Evolutionary conservation across 345 rosid species (phyloP), one percentile per base, ranked within the genome.

Genomic region (Citrus sinensis): DNA sequence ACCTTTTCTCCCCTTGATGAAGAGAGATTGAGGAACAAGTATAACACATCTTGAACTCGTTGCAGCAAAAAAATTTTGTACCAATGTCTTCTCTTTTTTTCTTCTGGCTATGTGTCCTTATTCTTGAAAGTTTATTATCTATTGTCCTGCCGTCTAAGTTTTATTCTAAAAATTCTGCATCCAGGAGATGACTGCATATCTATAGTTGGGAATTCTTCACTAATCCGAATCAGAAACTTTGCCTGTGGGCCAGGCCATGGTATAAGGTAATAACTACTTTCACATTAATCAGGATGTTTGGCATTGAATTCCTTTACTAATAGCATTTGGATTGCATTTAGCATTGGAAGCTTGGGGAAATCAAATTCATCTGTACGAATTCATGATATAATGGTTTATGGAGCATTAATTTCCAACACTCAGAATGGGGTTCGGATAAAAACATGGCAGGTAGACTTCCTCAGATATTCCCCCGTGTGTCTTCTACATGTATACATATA

Each of bases 241-340:
- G 79, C 73, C 10, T 95, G 99, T 75, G 98, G 99, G n/a, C 97
- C 99, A 84, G 99, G 99, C 76, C 98, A 95, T 76, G 98, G 99
- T 76, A 91, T 95, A 80, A 95, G 99, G 98, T 95, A 83, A 79
- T 54, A 34, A 39, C 7, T 77, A 35, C 64, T 67, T 46, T 71
- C 63, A 49, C 32, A 6, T 9, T 32, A 9, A 32, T 24, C 59
- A 35, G 40, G 35, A 55, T 64, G 51, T 65, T 27, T 24, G 65
- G 24, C 37, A 25, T 70, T 24, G 59, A 67, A 35, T 9, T 35
- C 20, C 29, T 76, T 72, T 5, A 70, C 73, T 80, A 6, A 71
- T 54, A 58, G 14, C 61, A 27, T 32, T 75, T 9, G 68, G 8
- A 65, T 42, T 73, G 62, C 30, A 81, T 77, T 46, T 81, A 92